A percentile compares a stretch with the other conserved stretches of the same genome.
phyloP scores from a whole-genome alignment of 176 grass and related monocot species.

The Metroxylon sagu region DNA sequence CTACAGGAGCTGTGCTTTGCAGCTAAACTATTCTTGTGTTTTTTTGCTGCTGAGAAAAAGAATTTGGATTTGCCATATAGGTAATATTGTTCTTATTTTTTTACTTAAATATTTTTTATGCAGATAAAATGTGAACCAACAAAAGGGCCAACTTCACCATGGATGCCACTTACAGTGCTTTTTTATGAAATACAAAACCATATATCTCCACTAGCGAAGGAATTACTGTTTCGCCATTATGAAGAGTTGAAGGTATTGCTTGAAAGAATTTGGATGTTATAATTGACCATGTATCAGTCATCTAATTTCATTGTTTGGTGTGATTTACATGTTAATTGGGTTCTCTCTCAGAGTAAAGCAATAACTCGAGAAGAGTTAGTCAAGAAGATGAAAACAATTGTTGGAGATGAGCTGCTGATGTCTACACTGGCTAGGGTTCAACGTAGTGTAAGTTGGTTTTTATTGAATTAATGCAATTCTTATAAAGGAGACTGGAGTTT shows the following conservation, averaged over 20 bases:
- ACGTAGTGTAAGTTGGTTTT: conserved; percentile 48
- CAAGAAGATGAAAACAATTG: conserved; percentile 55
- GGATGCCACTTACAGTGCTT: conserved; percentile 55
- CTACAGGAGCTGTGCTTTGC: conserved; percentile 3
- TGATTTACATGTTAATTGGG: conserved; percentile 11
- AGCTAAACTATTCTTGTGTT: neutral
- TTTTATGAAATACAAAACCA: conserved; percentile 54
- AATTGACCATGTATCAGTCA: neutral
- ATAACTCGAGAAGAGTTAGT: conserved; percentile 66
- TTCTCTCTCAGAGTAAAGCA: conserved; percentile 36
- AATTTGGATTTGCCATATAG: conserved; percentile 12
- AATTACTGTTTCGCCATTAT: conserved; percentile 65
- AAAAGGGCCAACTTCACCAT: conserved; percentile 53
- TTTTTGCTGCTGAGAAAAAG: neutral
- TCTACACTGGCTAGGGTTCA: conserved; percentile 46
- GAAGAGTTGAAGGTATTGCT: conserved; percentile 57
- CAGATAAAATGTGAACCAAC: conserved; percentile 33
- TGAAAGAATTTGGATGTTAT: neutral
- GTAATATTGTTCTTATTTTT: conserved; percentile 16
- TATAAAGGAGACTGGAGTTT: too few species aligned
- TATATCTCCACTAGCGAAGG: conserved; percentile 44
- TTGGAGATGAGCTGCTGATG: conserved; percentile 57
- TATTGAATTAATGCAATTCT: neutral
- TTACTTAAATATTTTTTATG: conserved; percentile 15
- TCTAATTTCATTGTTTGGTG: neutral